Evolutionary conservation across 2,329 filamentous ascomycete genomes (phyloP).

Genomic region (Epicoccum sorghinum): DNA sequence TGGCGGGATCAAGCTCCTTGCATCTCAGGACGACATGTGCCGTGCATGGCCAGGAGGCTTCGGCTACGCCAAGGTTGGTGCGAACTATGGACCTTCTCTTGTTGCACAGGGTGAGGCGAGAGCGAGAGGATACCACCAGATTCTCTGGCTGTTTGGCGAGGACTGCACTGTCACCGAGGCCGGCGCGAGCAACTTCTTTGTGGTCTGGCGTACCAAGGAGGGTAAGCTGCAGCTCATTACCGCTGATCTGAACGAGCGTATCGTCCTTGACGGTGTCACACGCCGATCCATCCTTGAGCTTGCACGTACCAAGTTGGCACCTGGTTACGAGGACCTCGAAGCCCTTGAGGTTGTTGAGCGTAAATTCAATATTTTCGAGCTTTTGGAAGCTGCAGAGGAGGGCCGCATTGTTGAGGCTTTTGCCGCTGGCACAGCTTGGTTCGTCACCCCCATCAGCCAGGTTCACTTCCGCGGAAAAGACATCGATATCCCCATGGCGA

Average conservation of each 20-base stretch:
- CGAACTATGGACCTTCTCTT: slow-evolving; percentile 88
- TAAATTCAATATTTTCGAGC: slow-evolving; percentile 79
- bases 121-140: slow-evolving; percentile 78
- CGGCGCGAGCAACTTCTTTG: slow-evolving; percentile 90
- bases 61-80: slow-evolving; percentile 89
- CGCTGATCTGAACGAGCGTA: slow-evolving; percentile 78
- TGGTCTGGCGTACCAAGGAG: slow-evolving; percentile 74
- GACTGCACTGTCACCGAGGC: slow-evolving; percentile 85
- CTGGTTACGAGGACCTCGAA: slow-evolving; percentile 43
- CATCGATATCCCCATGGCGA: slow-evolving; percentile 50
- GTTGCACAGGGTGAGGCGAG: slow-evolving; percentile 78
- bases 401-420: slow-evolving; percentile 84
- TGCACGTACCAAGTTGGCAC: slow-evolving; percentile 64
- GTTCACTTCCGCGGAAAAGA: slow-evolving; percentile 55
- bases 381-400: slow-evolving; percentile 73
- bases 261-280: slow-evolving; percentile 91
- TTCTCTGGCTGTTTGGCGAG: slow-evolving; percentile 89
- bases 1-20: slow-evolving; percentile 70
- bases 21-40: slow-evolving; percentile 79
- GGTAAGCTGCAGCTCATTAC: slow-evolving; percentile 76
- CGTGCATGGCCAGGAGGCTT: slow-evolving; percentile 94
- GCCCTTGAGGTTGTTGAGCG: slow-evolving; percentile 76
- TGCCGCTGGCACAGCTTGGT: slow-evolving; percentile 79
- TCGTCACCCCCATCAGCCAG: slow-evolving; percentile 53
- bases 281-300: slow-evolving; percentile 79